A percentile compares a stretch with the other conserved stretches of the same genome.
Conservation (phyloP, 139 green algal species). For the Monoraphidium neglectum region DNA sequence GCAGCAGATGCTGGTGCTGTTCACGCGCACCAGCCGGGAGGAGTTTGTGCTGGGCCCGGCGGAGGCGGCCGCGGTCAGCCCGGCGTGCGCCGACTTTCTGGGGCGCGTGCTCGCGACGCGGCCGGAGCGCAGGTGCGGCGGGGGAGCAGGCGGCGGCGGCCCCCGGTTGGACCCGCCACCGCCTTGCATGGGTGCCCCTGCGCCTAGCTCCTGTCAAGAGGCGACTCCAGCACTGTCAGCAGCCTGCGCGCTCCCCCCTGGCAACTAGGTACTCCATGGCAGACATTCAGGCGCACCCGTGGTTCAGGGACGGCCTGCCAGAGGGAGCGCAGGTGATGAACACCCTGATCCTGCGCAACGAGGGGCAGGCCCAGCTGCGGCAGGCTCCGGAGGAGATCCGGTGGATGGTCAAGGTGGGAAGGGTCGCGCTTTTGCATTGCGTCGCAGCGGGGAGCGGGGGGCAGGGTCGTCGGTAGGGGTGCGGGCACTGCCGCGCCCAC, state of each 20-base stretch:
- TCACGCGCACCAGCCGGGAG: slow-evolving; percentile 26
- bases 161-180: too few species aligned
- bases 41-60: slow-evolving; percentile 22
- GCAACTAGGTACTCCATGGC: slow-evolving; percentile 35
- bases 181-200: too few species aligned
- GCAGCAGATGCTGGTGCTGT: slow-evolving; percentile 43
- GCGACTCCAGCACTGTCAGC: too few species aligned
- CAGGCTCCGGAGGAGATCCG: slow-evolving; percentile 26
- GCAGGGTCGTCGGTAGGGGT: too few species aligned
- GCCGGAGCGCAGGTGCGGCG: slow-evolving; percentile 9
- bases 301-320: slow-evolving; percentile 50
- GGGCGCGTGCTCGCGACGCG: slow-evolving; percentile 40
- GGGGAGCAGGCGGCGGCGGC: too few species aligned
- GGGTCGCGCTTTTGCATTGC: too few species aligned
- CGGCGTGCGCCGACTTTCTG: slow-evolving; percentile 40
- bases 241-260: too few species aligned
- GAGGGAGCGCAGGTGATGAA: slow-evolving; percentile 49
- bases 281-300: slow-evolving; percentile 49
- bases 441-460: too few species aligned
- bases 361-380: background rate
- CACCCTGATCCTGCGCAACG: slow-evolving; percentile 18
- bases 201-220: too few species aligned
- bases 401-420: slow-evolving; percentile 30
- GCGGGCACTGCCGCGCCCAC: too few species aligned
- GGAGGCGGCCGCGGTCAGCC: slow-evolving; percentile 32